These are phyloP conservation scores for Periconia sp. DNA, from an alignment of 2,329 filamentous ascomycete species.

Conservation along the genomic window DNA sequence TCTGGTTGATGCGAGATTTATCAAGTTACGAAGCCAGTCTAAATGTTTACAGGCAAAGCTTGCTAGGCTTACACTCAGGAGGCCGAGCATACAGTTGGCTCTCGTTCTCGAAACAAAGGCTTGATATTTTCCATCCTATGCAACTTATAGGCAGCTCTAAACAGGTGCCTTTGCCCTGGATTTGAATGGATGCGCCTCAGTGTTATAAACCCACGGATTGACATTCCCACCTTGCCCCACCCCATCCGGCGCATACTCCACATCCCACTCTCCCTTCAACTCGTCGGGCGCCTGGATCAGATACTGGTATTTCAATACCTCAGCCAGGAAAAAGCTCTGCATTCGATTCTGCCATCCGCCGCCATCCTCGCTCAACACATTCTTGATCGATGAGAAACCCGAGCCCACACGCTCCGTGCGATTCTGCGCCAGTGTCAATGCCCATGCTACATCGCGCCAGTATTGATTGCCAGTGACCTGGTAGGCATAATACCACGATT, in stretches of 20 bases:
- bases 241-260: conserved; percentile 45
- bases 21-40: no score
- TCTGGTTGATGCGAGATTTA: no score
- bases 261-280: conserved; percentile 50
- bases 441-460: conserved; percentile 24
- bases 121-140: background rate
- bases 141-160: background rate
- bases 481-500: conserved; percentile 71
- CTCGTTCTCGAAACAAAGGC: background rate
- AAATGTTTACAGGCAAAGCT: no score
- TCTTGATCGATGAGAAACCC: conserved; percentile 64
- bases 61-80: no score
- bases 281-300: conserved; percentile 60
- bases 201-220: conserved; percentile 28
- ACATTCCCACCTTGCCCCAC: conserved; percentile 17
- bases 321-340: conserved; percentile 82
- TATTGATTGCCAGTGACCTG: conserved; percentile 68
- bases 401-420: conserved; percentile 60
- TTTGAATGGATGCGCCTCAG: conserved; percentile 30
- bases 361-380: conserved; percentile 65
- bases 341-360: conserved; percentile 66
- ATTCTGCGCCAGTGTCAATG: conserved; percentile 63
- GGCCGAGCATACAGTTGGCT: no score
- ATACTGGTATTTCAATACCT: conserved; percentile 80
- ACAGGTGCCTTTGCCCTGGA: conserved; percentile 14